Evolutionary conservation across 345 rosid species (phyloP).

Genomic region (Populus simonii): DNA sequence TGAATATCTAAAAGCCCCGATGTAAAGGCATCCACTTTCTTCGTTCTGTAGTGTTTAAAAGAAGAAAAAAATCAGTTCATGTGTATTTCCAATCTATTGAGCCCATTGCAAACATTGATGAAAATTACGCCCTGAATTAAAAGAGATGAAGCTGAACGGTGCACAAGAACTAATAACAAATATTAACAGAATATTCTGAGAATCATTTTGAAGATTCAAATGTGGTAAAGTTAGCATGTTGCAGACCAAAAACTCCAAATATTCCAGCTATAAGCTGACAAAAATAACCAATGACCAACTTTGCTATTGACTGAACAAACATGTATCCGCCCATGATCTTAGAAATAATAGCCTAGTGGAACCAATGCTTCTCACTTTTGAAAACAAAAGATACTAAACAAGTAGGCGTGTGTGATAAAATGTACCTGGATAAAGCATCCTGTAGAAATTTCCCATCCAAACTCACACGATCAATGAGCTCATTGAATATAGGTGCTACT

Average conservation of each 20-base stretch:
- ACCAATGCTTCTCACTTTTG: neutral
- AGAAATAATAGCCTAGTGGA: neutral
- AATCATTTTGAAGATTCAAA: neutral
- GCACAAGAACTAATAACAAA: neutral
- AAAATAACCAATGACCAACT: neutral
- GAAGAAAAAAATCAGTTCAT: neutral
- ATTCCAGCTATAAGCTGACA: neutral
- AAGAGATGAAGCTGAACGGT: neutral
- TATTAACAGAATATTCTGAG: neutral
- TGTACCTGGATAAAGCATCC: conserved; percentile 73
- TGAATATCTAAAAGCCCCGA: conserved; percentile 92
- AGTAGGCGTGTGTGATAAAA: neutral
- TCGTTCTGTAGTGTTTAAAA: conserved; percentile 55
- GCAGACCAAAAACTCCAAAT: neutral
- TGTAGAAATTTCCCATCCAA: conserved; percentile 87
- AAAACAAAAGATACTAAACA: neutral
- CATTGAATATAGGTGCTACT: conserved; percentile 86
- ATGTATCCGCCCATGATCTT: neutral
- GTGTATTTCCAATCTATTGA: neutral
- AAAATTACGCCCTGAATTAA: too few species aligned
- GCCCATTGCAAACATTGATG: too few species aligned
- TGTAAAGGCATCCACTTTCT: conserved; percentile 81
- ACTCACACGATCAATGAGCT: conserved; percentile 90
- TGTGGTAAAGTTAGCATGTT: neutral
- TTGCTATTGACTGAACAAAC: neutral